Evolutionary conservation across 2,329 filamentous ascomycete genomes (phyloP), one percentile per base, ranked within the genome.

Genomic region (Cladosporium oxysporum): DNA sequence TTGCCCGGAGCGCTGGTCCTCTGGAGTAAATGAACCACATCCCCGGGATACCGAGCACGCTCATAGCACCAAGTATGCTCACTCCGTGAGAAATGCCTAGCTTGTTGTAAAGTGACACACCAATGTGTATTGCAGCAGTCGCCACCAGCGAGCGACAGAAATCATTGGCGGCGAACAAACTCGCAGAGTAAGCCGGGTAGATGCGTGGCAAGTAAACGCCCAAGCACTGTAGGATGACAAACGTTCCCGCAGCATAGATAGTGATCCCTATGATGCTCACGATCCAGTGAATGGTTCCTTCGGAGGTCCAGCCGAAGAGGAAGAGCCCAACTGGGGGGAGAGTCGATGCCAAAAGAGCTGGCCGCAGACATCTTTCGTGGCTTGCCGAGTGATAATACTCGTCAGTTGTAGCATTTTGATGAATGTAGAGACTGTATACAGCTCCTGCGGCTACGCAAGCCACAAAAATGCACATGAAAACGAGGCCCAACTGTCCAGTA

Each of bases 101-200:
- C 70, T 87, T 86, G 18, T 77, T 75, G 65, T 84, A 90, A 63
- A 90, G 79, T 6, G 88, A 87, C 57, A 83, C 81, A 0, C 84
- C 83, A 70, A 89, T 89, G 23, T 89, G 76, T 55, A 90, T 82
- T 29, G 84, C 84, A 0, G 83, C 87, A 61, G 84, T 86, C 7
- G 87, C 88, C 3, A 90, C 76, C 2, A 85, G 83, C 33, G 81
- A 83, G 49, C 85, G 80, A 75, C 84, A 83, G 74, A 87, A 85
- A 77, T 88, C 86, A 71, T 87, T 88, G 3, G 81, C 85, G 0
- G 86, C 86, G 72, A 88, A 88, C 28, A 88, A 76, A 58, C 80
- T 83, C 49, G 87, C 85, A 0, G 85, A 85, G 71, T 79, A 79
- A 66, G 76, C 74, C 7, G 79, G 79, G 68, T 80, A 80, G 7